Evolutionary conservation across 768 basidiomycete species (phyloP).

Genomic region (Polyporus arcularius): DNA sequence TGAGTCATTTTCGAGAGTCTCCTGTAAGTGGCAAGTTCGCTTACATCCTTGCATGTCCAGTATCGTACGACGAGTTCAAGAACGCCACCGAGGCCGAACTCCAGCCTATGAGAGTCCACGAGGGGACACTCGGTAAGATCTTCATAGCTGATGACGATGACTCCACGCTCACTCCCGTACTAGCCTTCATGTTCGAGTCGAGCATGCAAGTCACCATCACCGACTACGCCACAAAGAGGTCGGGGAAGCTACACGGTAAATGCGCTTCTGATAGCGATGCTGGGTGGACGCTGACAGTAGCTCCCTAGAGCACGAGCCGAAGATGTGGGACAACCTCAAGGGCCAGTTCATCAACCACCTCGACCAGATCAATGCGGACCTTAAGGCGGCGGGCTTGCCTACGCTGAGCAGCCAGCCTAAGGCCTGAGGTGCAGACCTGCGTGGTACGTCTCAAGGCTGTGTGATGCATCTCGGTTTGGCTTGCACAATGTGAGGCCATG

Average conservation of each 20-base stretch:
- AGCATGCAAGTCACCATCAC: conserved; percentile 64
- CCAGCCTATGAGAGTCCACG: conserved; percentile 49
- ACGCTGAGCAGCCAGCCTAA: conserved; percentile 8
- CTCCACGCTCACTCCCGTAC: background rate
- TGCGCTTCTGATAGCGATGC: too few relatives aligned
- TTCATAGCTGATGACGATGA: background rate
- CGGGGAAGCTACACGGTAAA: conserved; percentile 60
- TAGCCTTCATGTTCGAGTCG: conserved; percentile 67
- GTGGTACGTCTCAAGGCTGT: background rate
- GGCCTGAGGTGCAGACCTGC: background rate
- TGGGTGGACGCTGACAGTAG: too few relatives aligned
- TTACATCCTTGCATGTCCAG: conserved; percentile 29
- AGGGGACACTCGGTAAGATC: conserved; percentile 52
- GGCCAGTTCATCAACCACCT: conserved; percentile 60
- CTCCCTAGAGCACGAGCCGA: conserved; percentile 55
- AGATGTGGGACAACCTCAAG: conserved; percentile 66
- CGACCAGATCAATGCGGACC: conserved; percentile 48
- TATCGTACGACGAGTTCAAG: conserved; percentile 62
- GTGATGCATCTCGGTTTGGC: too few relatives aligned
- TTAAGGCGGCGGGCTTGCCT: conserved; percentile 26
- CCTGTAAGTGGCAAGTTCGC: background rate
- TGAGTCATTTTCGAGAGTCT: conserved; percentile 25
- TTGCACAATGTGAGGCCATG: too few relatives aligned
- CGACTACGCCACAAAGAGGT: conserved; percentile 61
- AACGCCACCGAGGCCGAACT: conserved; percentile 56